These are phyloP conservation scores for Plasmodium relictum DNA, from an alignment of 169 alveolate genomes.

Conservation along the genomic window DNA sequence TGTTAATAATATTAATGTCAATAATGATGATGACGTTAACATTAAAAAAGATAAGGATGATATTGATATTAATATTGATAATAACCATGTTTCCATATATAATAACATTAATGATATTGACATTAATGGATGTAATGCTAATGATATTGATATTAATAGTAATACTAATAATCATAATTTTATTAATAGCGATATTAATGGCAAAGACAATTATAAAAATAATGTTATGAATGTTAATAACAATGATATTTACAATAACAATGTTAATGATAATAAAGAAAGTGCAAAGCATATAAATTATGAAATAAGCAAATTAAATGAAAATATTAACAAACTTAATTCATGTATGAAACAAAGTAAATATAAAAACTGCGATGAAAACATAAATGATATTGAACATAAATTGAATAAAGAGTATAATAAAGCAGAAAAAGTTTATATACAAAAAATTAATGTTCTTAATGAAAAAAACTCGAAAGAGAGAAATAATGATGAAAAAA, in stretches of 20 bases:
- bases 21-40: neutral
- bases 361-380: neutral
- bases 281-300: neutral
- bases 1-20: neutral
- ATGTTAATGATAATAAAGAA: neutral
- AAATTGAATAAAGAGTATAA: neutral
- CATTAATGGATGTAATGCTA: neutral
- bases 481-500: neutral
- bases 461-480: neutral
- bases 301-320: neutral
- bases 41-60: neutral
- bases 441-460: neutral
- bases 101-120: neutral
- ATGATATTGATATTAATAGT: neutral
- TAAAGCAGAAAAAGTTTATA: neutral
- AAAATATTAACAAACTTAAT: neutral
- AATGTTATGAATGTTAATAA: slow-evolving; percentile 9
- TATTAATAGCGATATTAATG: neutral
- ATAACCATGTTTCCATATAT: neutral
- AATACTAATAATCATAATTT: too few species aligned
- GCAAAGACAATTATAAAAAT: neutral
- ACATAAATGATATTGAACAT: neutral
- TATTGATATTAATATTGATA: neutral
- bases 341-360: neutral
- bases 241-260: neutral